phyloP scores from a whole-genome alignment of 768 basidiomycete genomes.

The Collybia nuda region DNA sequence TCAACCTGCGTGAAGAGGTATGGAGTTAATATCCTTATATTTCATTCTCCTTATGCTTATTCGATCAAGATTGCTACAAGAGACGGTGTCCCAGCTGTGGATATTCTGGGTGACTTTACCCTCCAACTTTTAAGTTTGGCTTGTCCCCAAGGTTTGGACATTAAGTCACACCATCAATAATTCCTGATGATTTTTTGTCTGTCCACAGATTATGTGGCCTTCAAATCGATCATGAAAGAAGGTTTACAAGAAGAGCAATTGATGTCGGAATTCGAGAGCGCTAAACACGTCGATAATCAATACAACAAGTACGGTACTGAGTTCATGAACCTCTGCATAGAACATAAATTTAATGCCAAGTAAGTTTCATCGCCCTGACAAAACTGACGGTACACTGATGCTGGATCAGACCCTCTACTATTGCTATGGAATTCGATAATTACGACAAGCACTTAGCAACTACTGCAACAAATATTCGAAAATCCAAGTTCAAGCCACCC shows the following conservation, averaged over 20 bases:
- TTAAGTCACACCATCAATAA: neutral
- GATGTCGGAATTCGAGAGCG: constrained; percentile 38
- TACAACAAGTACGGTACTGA: constrained; percentile 31
- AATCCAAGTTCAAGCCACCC: constrained; percentile 30
- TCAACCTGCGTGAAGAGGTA: constrained; percentile 19
- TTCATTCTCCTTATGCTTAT: neutral
- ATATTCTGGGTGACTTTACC: constrained; percentile 33
- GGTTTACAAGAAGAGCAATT: constrained; percentile 34
- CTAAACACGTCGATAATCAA: constrained; percentile 28
- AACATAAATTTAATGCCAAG: constrained; percentile 20
- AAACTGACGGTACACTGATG: neutral
- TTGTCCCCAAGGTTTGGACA: constrained; percentile 39
- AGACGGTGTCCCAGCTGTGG: constrained; percentile 24
- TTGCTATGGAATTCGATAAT: constrained; percentile 22
- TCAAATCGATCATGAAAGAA: constrained; percentile 33
- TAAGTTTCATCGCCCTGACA: constrained; percentile 1
- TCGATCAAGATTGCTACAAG: constrained; percentile 25
- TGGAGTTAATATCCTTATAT: constrained; percentile 11
- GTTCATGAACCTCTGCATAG: constrained; percentile 38
- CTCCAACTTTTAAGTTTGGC: constrained; percentile 35
- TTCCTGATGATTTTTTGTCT: neutral
- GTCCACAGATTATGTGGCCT: constrained; percentile 32
- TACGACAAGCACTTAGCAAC: constrained; percentile 24
- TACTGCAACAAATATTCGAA: constrained; percentile 10
- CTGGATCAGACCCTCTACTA: neutral